Evolutionary conservation across 345 rosid species (phyloP).

Genomic region (Lenwebbia sp.): DNA sequence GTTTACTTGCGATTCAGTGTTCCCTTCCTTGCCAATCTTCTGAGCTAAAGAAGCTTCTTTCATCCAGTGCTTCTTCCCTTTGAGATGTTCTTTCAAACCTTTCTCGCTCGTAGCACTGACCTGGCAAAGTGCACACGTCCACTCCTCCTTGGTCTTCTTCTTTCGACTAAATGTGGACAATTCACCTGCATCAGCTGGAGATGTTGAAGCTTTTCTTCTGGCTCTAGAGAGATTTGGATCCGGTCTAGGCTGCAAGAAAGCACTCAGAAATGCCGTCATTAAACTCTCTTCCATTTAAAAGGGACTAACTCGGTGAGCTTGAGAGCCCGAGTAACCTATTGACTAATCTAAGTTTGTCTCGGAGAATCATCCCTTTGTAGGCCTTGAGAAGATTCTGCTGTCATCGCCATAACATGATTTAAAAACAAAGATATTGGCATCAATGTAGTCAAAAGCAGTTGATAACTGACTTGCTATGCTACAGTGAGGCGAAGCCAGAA

Average conservation of each 20-base stretch:
- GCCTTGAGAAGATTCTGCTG: not conserved
- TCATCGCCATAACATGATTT: not conserved
- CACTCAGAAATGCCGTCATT: not conserved
- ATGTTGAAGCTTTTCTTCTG: slow-evolving; percentile 31
- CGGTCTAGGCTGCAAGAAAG: slow-evolving; percentile 39
- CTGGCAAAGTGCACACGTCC: slow-evolving; percentile 45
- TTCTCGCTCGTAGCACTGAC: slow-evolving; percentile 23
- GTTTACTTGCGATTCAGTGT: not conserved
- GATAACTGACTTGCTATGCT: not conserved
- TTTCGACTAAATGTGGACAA: slow-evolving; percentile 5
- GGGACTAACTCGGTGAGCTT: not conserved
- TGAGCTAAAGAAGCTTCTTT: slow-evolving; percentile 6
- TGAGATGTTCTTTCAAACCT: slow-evolving; percentile 26
- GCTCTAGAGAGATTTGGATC: slow-evolving; percentile 16
- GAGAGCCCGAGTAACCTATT: not conserved
- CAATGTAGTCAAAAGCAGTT: not conserved
- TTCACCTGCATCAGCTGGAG: slow-evolving; percentile 1
- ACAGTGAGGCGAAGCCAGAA: not conserved
- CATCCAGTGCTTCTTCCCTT: slow-evolving; percentile 34
- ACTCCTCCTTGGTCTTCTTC: slow-evolving; percentile 24
- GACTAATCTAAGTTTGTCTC: not conserved
- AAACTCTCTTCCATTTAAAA: not conserved
- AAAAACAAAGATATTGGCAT: not conserved
- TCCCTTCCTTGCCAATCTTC: not conserved
- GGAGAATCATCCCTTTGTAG: not conserved